These are phyloP conservation scores for Aristolochia fimbriata DNA, from an alignment of 164 flowering plant species.

Conservation along the genomic window DNA sequence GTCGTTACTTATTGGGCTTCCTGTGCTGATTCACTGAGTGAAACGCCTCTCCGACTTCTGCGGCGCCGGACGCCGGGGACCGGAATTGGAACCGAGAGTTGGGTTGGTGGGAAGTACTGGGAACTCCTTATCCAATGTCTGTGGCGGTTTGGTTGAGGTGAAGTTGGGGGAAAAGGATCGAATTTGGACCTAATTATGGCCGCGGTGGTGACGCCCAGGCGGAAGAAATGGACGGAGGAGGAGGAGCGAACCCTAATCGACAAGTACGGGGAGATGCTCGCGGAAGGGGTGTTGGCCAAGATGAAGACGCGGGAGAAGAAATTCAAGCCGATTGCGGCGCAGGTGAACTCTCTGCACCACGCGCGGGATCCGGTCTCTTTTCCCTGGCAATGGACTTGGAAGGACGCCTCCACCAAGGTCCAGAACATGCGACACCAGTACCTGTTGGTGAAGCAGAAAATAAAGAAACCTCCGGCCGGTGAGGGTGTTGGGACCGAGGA, in stretches of 20 bases:
- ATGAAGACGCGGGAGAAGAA: slow-evolving; percentile 84
- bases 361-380: slow-evolving; percentile 46
- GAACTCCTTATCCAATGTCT: neutral
- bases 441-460: slow-evolving; percentile 81
- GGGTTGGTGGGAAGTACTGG: neutral
- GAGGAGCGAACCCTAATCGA: slow-evolving; percentile 85
- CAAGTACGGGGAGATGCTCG: slow-evolving; percentile 63
- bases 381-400: slow-evolving; percentile 96
- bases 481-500: slow-evolving; percentile 6
- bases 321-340: slow-evolving; percentile 57
- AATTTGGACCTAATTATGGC: neutral
- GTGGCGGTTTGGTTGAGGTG: neutral
- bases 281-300: slow-evolving; percentile 56
- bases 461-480: slow-evolving; percentile 30
- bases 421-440: slow-evolving; percentile 98
- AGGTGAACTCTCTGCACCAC: slow-evolving; percentile 70
- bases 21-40: no score
- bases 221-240: slow-evolving; percentile 93
- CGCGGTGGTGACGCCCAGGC: slow-evolving; percentile 47
- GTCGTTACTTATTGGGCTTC: no score
- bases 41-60: no score
- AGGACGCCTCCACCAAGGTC: slow-evolving; percentile 84
- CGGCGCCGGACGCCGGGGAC: neutral
- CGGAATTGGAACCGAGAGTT: neutral
- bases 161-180: neutral